Conservation (phyloP, 345 rosid species). For the Melaleuca quinquenervia region DNA sequence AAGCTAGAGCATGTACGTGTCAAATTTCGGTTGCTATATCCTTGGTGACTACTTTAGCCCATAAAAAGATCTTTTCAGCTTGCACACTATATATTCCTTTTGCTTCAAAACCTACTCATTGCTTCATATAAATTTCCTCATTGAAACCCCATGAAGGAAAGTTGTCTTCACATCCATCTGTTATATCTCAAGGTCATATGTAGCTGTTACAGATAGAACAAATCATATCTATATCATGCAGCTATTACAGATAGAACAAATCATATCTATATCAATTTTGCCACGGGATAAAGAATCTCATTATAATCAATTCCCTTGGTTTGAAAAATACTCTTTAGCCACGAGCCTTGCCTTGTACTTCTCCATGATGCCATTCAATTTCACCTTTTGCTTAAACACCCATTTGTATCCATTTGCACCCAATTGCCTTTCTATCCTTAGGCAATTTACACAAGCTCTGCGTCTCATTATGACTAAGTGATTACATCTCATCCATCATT, state of each 20-base stretch:
- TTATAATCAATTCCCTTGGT: not conserved
- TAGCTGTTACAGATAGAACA: not conserved
- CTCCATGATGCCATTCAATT: not conserved
- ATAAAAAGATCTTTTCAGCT: not conserved
- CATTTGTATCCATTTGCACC: not conserved
- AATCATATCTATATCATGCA: not conserved
- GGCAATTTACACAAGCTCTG: not conserved
- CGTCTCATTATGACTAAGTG: not conserved
- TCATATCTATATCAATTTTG: too few relatives aligned
- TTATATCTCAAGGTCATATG: not conserved
- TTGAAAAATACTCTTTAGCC: not conserved
- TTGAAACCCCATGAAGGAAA: not conserved
- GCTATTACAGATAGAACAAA: too few relatives aligned
- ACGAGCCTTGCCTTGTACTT: not conserved
- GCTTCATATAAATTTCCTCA: not conserved
- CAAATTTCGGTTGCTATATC: not conserved
- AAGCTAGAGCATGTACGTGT: not conserved
- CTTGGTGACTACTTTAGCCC: not conserved
- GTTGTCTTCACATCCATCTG: not conserved
- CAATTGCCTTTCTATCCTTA: not conserved
- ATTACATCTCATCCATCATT: not conserved
- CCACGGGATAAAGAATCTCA: too few relatives aligned
- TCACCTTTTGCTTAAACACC: not conserved
- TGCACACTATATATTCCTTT: not conserved
- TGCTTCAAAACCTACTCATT: not conserved